phyloP scores from a whole-genome alignment of 129 eudicot genomes.

The Gnaphalium uliginosum region DNA sequence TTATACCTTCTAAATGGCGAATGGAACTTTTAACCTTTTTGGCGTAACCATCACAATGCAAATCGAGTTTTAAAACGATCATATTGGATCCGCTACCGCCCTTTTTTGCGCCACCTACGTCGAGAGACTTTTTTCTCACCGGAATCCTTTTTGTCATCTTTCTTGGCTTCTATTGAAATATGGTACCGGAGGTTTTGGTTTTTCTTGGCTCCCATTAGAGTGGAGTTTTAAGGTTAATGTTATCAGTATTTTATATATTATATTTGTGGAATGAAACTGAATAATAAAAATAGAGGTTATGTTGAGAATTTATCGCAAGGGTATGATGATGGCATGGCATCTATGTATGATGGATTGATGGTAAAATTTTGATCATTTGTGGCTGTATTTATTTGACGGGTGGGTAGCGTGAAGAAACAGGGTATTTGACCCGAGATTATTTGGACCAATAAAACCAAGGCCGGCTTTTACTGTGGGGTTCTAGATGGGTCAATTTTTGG shows the following conservation, averaged over 20 bases:
- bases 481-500: neutral
- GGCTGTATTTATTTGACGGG: constrained; percentile 32
- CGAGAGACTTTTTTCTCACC: constrained; percentile 40
- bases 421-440: constrained; percentile 7
- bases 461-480: constrained; percentile 12
- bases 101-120: constrained; percentile 36
- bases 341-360: constrained; percentile 6
- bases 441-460: neutral
- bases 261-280: constrained; percentile 18
- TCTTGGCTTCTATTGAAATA: too few relatives aligned
- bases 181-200: too few relatives aligned
- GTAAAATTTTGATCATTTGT: neutral
- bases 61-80: constrained; percentile 63
- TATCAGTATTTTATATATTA: neutral
- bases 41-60: constrained; percentile 94
- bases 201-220: constrained; percentile 61
- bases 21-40: constrained; percentile 59
- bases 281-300: too few relatives aligned
- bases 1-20: constrained; percentile 56
- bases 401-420: neutral
- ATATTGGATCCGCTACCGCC: constrained; percentile 31
- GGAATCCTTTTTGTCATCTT: constrained; percentile 47
- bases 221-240: neutral
- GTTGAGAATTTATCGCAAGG: constrained; percentile 26
- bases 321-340: neutral